Conservation (phyloP, 345 rosid species). For the Abelmoschus esculentus region DNA sequence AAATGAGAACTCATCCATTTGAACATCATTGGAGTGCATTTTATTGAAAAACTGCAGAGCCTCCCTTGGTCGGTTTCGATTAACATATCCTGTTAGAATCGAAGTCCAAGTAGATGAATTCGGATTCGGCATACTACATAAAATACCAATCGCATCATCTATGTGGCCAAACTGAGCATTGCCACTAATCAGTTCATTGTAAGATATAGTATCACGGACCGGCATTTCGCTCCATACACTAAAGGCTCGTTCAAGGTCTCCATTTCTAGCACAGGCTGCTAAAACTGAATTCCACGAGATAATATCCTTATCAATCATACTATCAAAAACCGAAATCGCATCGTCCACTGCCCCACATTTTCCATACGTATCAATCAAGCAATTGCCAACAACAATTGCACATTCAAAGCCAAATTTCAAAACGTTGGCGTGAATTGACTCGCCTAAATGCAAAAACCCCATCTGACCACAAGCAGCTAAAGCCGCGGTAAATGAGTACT, state of each 20-base stretch:
- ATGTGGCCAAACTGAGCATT: conserved; percentile 53
- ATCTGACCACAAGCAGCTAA: conserved; percentile 56
- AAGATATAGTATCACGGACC: conserved; percentile 59
- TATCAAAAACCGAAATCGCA: conserved; percentile 41
- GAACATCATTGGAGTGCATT: conserved; percentile 45
- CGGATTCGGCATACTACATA: conserved; percentile 42
- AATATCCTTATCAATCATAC: conserved; percentile 44
- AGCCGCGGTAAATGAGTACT: conserved; percentile 57
- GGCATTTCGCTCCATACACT: conserved; percentile 48
- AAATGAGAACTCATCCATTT: conserved; percentile 50
- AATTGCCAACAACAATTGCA: conserved; percentile 41
- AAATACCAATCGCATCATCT: conserved; percentile 35
- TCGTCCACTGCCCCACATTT: conserved; percentile 54
- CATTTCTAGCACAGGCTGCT: conserved; percentile 66
- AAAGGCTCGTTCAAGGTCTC: conserved; percentile 41
- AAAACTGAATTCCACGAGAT: conserved; percentile 79
- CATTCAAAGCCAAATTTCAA: conserved; percentile 43
- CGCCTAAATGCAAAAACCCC: conserved; percentile 29
- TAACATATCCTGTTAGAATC: conserved; percentile 59
- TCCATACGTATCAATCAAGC: conserved; percentile 82
- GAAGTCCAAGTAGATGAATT: conserved; percentile 85
- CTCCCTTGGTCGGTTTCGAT: conserved; percentile 36
- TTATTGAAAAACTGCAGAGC: conserved; percentile 42
- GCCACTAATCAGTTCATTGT: conserved; percentile 61
- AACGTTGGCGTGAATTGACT: conserved; percentile 50